Base-by-base conservation (phyloP, 2,329 filamentous ascomycete genomes). In the Monosporascus sp. region DNA sequence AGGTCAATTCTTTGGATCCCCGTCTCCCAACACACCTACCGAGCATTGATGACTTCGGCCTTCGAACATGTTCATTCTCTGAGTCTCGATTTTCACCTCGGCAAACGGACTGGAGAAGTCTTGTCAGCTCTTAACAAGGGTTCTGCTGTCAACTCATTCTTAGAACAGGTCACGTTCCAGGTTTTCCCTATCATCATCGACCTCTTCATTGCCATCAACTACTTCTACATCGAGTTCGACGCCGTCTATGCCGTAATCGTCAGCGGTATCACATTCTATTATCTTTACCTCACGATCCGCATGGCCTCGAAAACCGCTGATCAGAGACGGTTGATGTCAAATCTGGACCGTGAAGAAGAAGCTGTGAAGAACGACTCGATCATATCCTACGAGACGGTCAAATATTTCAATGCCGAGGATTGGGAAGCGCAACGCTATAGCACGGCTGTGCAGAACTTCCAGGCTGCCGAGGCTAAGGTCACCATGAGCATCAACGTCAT, bases 321-420 rank as follows among this genome's bases (percentile, higher is more conserved):
- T 64, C 90, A 96, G 64, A 85, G 94, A 63, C 84, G 94, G 56
- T 84, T 93, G 65, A 97, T 97, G 88, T 93, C 93, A 49, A 97
- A 97, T 68, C 90, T 91, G 15, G 91, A 94, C 61, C 83, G 94
- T 58, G 91, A 97, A 72, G 91, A 97, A 72, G 93, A 97, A 71
- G 94, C 94, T 7, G 91, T 97, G 62, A 97, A 97, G 73, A 97
- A 97, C 68, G 94, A 99, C 70, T 97, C 94, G 0, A 94, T 99
- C 76, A 91, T 94, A 57, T 96, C 91, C n/a, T 99, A 97, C 70
- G 94, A 99, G 74, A 93, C 89, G 2, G 89, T 93, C 67, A 94
- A 93, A 68, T 93, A 93, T 65, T 94, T 94, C 77, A 93, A 93
- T 62, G 89, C 89, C 7, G 89, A 93, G 65, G 77, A 82, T 2